A percentile compares a stretch with the other conserved stretches of the same genome.
Conservation (phyloP, 768 basidiomycete species). For the Lentinula edodes region DNA sequence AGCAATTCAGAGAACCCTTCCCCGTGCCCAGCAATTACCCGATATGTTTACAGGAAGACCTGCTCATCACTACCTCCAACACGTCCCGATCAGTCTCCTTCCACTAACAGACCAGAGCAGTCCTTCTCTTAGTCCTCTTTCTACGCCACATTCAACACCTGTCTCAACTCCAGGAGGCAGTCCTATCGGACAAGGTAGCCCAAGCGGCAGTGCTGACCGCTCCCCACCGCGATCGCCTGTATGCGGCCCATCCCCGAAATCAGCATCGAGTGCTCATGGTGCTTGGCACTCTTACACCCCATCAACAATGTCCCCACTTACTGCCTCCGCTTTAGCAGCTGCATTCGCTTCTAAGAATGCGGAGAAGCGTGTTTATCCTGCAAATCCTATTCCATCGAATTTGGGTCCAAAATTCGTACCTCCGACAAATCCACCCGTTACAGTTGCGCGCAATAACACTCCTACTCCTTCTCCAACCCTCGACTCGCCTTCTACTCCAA, state of each 20-base stretch:
- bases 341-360: constrained; percentile 1
- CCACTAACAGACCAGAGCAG: constrained; percentile 34
- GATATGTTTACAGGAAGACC: constrained; percentile 36
- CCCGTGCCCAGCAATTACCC: constrained; percentile 46
- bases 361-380: not conserved
- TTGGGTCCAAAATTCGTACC: not conserved
- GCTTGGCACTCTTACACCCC: not conserved
- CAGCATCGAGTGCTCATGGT: not conserved
- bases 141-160: constrained; percentile 1
- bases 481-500: not conserved
- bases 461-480: not conserved
- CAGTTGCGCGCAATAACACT: not conserved
- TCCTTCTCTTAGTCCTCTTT: not conserved
- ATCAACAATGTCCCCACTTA: not conserved
- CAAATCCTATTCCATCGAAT: constrained; percentile 2
- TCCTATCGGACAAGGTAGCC: not conserved
- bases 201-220: not conserved
- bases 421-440: not conserved
- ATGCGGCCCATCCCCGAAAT: not conserved
- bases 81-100: constrained; percentile 60
- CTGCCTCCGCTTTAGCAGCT: constrained; percentile 1
- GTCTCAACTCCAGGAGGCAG: not conserved
- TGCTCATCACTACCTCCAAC: constrained; percentile 36
- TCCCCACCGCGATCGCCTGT: not conserved
- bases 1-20: constrained; percentile 60